Evolutionary conservation across 2,329 filamentous ascomycete species (phyloP).

Genomic region (Simplicillium aogashimaense): DNA sequence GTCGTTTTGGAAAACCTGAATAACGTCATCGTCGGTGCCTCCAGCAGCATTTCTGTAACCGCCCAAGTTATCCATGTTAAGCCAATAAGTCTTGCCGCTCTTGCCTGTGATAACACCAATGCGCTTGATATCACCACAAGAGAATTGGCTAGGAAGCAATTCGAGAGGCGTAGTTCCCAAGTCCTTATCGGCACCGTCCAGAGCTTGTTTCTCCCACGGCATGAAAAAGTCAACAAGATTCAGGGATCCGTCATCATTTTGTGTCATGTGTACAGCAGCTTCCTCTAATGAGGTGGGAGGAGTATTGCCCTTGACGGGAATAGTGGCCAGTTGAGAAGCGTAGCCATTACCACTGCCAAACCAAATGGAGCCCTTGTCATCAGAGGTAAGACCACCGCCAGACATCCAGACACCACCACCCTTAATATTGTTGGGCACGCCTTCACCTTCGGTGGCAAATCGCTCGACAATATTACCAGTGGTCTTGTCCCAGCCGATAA

Average conservation of each 20-base stretch:
- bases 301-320: slow-evolving; percentile 25
- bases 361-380: slow-evolving; percentile 28
- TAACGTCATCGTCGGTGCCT: slow-evolving; percentile 24
- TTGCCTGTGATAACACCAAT: slow-evolving; percentile 42
- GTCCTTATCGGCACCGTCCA: slow-evolving; percentile 41
- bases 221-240: slow-evolving; percentile 42
- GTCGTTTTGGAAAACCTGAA: slow-evolving; percentile 32
- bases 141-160: slow-evolving; percentile 28
- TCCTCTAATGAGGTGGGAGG: slow-evolving; percentile 32
- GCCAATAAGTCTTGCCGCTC: slow-evolving; percentile 36
- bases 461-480: slow-evolving; percentile 24
- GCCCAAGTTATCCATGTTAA: slow-evolving; percentile 29
- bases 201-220: slow-evolving; percentile 38
- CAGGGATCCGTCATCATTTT: slow-evolving; percentile 29
- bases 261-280: slow-evolving; percentile 31
- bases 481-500: slow-evolving; percentile 37
- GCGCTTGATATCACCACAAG: slow-evolving; percentile 29
- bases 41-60: slow-evolving; percentile 26
- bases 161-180: slow-evolving; percentile 36
- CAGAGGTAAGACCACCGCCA: slow-evolving; percentile 26
- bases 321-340: slow-evolving; percentile 25
- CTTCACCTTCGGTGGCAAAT: slow-evolving; percentile 30
- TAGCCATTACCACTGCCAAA: slow-evolving; percentile 29
- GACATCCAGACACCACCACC: slow-evolving; percentile 35
- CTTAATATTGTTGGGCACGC: slow-evolving; percentile 22